A percentile compares a stretch with the other conserved stretches of the same genome.
Evolutionary conservation across 2,329 filamentous ascomycete genomes (phyloP).

Genomic region (Macrophomina pseudophaseolina): DNA sequence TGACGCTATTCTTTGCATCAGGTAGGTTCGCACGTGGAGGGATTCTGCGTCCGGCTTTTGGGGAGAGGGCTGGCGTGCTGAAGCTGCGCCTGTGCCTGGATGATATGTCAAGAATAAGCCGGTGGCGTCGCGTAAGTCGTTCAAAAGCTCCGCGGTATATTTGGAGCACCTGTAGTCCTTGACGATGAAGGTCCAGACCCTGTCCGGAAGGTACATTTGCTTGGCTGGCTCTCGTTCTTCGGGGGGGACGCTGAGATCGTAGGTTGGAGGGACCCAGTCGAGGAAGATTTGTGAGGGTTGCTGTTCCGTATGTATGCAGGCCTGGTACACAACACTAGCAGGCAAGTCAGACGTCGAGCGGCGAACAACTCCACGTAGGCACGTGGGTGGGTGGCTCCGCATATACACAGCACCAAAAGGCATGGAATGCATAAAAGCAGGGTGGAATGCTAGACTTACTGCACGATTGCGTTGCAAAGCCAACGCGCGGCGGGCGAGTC

Average conservation of each 20-base stretch:
- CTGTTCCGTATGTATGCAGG: constrained; percentile 15
- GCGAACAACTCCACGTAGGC: too few relatives aligned
- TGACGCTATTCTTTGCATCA: not conserved
- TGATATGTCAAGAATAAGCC: not conserved
- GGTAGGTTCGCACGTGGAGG: not conserved
- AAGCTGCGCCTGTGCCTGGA: not conserved
- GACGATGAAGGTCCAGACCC: constrained; percentile 5
- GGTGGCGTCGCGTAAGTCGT: not conserved
- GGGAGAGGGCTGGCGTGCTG: not conserved
- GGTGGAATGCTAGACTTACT: not conserved
- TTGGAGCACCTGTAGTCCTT: constrained; percentile 18
- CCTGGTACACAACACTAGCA: constrained; percentile 2
- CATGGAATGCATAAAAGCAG: not conserved
- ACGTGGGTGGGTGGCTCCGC: too few relatives aligned
- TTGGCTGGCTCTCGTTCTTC: not conserved
- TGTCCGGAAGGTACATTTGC: constrained; percentile 7
- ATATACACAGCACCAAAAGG: not conserved
- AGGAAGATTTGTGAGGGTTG: constrained; percentile 10
- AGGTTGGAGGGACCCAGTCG: not conserved
- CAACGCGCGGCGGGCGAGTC: constrained; percentile 16
- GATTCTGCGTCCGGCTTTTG: not conserved
- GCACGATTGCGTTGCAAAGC: constrained; percentile 9
- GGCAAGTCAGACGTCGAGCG: not conserved
- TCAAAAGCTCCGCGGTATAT: constrained; percentile 2
- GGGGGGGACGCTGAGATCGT: constrained; percentile 4